Evolutionary conservation across 495 filamentous ascomycete genomes (phyloP), one percentile per base, ranked within the genome.

Genomic region (Aspergillus haitiensis): DNA sequence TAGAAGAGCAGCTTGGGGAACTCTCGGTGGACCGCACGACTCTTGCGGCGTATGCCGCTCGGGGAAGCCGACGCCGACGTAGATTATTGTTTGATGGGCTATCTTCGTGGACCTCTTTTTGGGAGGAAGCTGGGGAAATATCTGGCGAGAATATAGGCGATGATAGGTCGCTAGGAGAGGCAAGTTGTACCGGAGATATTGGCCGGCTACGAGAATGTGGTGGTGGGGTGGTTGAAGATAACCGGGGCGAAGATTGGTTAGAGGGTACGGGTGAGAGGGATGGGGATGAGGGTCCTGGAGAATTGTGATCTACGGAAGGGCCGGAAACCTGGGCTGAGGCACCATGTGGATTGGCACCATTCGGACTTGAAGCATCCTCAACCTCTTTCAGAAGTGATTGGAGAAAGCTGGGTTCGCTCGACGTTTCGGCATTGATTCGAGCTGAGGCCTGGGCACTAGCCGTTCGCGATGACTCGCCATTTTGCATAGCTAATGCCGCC

Each of bases 351-450:
- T 81, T 70, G 13, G 69, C 77, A 50, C 84, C 83, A 35, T 83
- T 83, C 1, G 86, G 72, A 51, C 70, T 67, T 1, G 81, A 79
- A 3, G 88, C 85, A 64, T 84, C 85, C 71, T 95, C 91, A 0
- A 97, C 92, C 67, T 97, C 92, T 64, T 88, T 89, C 50, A 97
- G 75, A 12, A 97, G 78, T 0, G 91, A 92, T 40, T 89, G 86
- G 5, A 97, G 74, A 72, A 97, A 96, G 71, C 84, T 78, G 57
- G 84, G 82, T 42, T 80, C 81, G 51, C 69, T 70, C 37, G 68
- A 51, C 49, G 66, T 67, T n/a, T 75, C 68, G 52, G 67, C 56
- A 63, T 74, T 67, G 21, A 69, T 57, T 12, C 75, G 69, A 21
- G 70, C 63, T 40, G 68, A 59, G 9, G 58, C 62, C 32, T 61